Evolutionary conservation across 2,329 filamentous ascomycete genomes (phyloP).

Genomic region (Parastagonospora avenae): DNA sequence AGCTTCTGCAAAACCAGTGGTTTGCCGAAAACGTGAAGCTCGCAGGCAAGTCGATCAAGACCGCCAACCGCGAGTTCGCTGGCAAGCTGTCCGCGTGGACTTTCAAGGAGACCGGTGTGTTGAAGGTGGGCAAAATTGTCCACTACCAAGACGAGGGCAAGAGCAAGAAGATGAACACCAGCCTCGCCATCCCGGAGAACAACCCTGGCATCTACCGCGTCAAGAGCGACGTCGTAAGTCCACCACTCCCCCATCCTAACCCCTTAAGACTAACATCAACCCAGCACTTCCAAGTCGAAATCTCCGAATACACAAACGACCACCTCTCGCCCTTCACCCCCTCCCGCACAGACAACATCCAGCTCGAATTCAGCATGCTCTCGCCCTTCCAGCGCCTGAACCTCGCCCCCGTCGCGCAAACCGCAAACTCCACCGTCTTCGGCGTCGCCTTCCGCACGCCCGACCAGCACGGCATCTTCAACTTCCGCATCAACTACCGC

Average conservation of each 20-base stretch:
- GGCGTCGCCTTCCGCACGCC: slow-evolving; percentile 78
- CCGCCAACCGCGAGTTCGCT: slow-evolving; percentile 83
- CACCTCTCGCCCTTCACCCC: slow-evolving; percentile 76
- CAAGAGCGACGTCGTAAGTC: slow-evolving; percentile 93
- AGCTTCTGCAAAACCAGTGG: slow-evolving; percentile 88
- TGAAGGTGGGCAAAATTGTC: slow-evolving; percentile 81
- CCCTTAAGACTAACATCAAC: slow-evolving; percentile 11
- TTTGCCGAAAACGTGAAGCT: slow-evolving; percentile 75
- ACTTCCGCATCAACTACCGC: slow-evolving; percentile 97
- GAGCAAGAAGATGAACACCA: slow-evolving; percentile 50
- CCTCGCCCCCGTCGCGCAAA: slow-evolving; percentile 63
- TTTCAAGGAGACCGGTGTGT: slow-evolving; percentile 90
- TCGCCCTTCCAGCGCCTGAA: slow-evolving; percentile 92
- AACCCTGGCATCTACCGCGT: slow-evolving; percentile 93
- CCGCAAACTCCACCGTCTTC: slow-evolving; percentile 74
- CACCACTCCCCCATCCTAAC: neutral
- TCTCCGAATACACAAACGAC: slow-evolving; percentile 82
- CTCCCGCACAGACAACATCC: slow-evolving; percentile 73
- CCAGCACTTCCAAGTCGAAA: slow-evolving; percentile 82
- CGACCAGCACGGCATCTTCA: slow-evolving; percentile 99
- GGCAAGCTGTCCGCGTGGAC: slow-evolving; percentile 89
- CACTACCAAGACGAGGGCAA: slow-evolving; percentile 69
- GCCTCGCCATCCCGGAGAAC: slow-evolving; percentile 50
- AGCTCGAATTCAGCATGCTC: slow-evolving; percentile 98
- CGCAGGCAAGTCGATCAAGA: slow-evolving; percentile 62